Evolutionary conservation across 805 yeast genomes (phyloP), one percentile per base, ranked within the genome.

Genomic region (Yamadazyma philogaea): DNA sequence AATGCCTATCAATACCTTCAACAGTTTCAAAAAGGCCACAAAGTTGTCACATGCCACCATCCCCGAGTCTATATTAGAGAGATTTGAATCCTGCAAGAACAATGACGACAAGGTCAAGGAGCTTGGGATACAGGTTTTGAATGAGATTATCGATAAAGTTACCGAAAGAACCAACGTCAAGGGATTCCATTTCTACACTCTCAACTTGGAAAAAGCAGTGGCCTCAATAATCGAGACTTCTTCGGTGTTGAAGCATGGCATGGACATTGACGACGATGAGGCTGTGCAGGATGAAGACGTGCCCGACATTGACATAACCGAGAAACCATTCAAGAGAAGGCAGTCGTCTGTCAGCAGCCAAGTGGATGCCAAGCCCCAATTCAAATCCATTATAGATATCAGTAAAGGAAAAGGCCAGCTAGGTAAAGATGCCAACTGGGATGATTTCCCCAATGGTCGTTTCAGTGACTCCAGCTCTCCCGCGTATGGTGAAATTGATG

Each of bases 401-500:
- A 84, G 93, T 33, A 76, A 84, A 12, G 96, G 96, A 32, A 81
- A 84, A 50, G 96, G 96, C 30, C 77, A 83, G 2, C 57, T 87
- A 20, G 96, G 96, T 27, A 80, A 87, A 54, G 93, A 87, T 60
- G 96, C 95, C 3, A 86, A 90, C 1, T 90, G 98, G 98, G 98
- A 90, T 69, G 98, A 90, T 57, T 90, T 87, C 63, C 93, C 96
- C 20, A 88, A 90, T 63, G 96, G 97, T 59, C 77, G 98, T 67
- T 88, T 87, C 62, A 95, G 97, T 67, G 96, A 89, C 65, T 86
- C 96, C 0, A 74, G 93, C 55, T 87, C 96, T 26, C 96, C 97
- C 15, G 98, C 98, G 1, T 91, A 86, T 63, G 99, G 98, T 70
- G 97, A 91, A 66, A 87, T 91, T 54, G 97, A 90, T 61, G 98